A percentile compares a stretch with the other conserved stretches of the same genome.
These are phyloP conservation scores for Trametes cinnabarina DNA, from an alignment of 768 basidiomycete genomes.

Conservation along the genomic window DNA sequence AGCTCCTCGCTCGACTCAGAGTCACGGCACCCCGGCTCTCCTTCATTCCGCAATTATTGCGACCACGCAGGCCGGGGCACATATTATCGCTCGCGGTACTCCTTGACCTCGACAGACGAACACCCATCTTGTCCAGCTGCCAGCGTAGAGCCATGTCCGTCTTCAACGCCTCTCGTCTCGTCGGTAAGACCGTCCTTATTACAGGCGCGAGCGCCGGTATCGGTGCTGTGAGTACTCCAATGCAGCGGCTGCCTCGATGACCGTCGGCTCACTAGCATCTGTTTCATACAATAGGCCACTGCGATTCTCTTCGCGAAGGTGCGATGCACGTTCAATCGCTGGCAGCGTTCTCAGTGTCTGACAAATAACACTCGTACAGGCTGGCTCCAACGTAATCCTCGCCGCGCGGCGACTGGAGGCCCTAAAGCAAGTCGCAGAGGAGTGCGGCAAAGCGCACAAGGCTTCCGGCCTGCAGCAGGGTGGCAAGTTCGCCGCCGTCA, in stretches of 20 bases:
- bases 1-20: not conserved
- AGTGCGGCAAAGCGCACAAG: slow-evolving; percentile 67
- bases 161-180: slow-evolving; percentile 77
- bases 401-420: slow-evolving; percentile 76
- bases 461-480: slow-evolving; percentile 69
- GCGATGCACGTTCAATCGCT: not conserved
- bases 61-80: slow-evolving; percentile 11
- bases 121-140: not conserved
- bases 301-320: slow-evolving; percentile 90
- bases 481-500: slow-evolving; percentile 72
- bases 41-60: slow-evolving; percentile 21
- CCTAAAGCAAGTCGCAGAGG: slow-evolving; percentile 65
- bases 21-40: slow-evolving; percentile 17
- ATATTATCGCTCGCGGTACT: not conserved
- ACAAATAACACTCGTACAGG: slow-evolving; percentile 39
- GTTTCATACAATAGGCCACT: slow-evolving; percentile 55
- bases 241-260: not conserved
- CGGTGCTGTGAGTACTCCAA: slow-evolving; percentile 61
- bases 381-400: slow-evolving; percentile 85
- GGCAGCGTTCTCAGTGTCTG: not conserved
- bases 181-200: slow-evolving; percentile 82
- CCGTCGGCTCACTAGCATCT: not conserved
- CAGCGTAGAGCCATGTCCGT: slow-evolving; percentile 56
- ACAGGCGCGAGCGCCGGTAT: slow-evolving; percentile 91
- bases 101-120: not conserved